phyloP scores from a whole-genome alignment of 1,284 basidiomycete species.

The Papiliotrema fonsecae region DNA sequence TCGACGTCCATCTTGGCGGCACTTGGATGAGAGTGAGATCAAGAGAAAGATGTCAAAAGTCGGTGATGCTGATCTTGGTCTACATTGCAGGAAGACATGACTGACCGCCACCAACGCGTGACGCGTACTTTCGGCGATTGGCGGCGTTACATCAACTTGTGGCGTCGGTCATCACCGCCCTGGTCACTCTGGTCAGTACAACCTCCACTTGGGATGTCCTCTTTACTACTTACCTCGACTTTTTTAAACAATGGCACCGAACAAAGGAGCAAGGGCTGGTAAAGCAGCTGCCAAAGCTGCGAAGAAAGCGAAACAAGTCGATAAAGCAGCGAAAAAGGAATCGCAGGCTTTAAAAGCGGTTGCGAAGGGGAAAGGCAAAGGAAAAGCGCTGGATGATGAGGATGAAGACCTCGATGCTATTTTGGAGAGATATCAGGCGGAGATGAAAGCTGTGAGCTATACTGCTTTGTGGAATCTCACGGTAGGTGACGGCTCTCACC shows the following conservation, averaged over 20 bases:
- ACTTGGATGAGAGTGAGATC: neutral
- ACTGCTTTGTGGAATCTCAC: slow-evolving; percentile 57
- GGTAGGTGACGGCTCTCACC: slow-evolving; percentile 66
- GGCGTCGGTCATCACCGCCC: neutral
- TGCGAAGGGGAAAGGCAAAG: slow-evolving; percentile 42
- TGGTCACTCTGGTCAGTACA: neutral
- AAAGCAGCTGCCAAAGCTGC: slow-evolving; percentile 59
- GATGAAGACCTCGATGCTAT: slow-evolving; percentile 76
- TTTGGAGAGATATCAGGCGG: slow-evolving; percentile 54
- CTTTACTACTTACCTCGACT: neutral
- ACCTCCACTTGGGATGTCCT: slow-evolving; percentile 20
- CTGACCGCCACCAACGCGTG: no score
- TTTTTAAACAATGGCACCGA: slow-evolving; percentile 11
- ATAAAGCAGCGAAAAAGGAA: slow-evolving; percentile 58
- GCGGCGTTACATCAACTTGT: neutral
- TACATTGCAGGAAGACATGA: no score
- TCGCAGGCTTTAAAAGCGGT: slow-evolving; percentile 55
- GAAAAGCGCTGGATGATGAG: slow-evolving; percentile 54
- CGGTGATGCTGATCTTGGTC: no score
- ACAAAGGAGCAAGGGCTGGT: slow-evolving; percentile 12
- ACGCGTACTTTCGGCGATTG: no score
- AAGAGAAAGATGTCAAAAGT: neutral
- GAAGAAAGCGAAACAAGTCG: slow-evolving; percentile 62
- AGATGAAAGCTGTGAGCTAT: slow-evolving; percentile 17
- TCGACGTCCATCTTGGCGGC: slow-evolving; percentile 52